Base-by-base conservation (phyloP, 192 early-diverging fungal species). In the Gryganskiella cystojenkinii region DNA sequence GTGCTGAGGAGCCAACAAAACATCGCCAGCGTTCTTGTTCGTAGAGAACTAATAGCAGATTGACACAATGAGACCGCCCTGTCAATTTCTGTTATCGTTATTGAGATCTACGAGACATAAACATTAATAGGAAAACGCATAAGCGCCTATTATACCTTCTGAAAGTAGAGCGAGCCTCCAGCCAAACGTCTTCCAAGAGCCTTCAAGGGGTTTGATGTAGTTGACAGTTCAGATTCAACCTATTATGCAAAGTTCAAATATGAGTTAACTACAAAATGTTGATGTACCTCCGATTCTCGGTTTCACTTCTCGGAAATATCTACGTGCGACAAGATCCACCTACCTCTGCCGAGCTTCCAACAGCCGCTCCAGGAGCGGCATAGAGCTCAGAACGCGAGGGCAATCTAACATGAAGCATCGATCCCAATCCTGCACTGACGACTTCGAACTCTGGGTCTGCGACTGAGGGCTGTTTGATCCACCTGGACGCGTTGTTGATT, bases 1-100 rank as follows among this genome's bases (percentile, higher is more conserved):
- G 22, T 74, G 62, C 20, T 74, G 71, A 10, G 93, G 91, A 4
- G 88, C 88, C 43, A 94, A 56, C 51, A 93, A 79, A 9, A 92
- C 82, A 62, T 93, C 92, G 31, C 90, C 92, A 19, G 90, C 64
- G 7, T 46, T 27, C 1, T 64, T 53, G 3, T 79, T 57, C 4
- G 92, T 94, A 11, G 80, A 82, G 30, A 90, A 88, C 88, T 90
- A 67, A 20, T 13, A 11, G 3, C 22, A 8, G 9, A 37, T 28
- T 22, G 0, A 19, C 17, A 43, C 22, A 60, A 9, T 40, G 2
- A n/a, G 6, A 34, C 35, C 31, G 30, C 19, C 22, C 8, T 40
- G 9, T 25, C 22, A 10, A 3, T 19, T 45, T 4, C 1, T 27
- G 24, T 27, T 19, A 0, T 27, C 7, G 22, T 13, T 34, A 15